Base-by-base conservation (phyloP, 192 early-diverging fungal species). In the Podochytrium sp. region DNA sequence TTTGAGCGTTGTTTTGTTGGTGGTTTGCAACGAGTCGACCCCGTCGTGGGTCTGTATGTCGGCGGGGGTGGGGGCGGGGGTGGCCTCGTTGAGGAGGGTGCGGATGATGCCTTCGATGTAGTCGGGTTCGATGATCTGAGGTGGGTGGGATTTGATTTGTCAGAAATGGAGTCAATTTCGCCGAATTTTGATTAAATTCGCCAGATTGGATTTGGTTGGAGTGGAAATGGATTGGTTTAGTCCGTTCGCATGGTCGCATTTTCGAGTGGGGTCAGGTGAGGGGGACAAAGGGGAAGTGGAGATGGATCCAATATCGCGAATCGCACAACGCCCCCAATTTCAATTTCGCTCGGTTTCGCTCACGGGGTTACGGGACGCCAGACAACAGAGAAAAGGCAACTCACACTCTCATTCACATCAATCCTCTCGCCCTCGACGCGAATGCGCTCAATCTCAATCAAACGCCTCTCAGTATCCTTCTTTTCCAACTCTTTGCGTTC, bases 31-130 rank as follows among this genome's bases (percentile, higher is more conserved):
- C 18, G 74, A 34, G 16, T 40, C 59, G 65, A 78, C 83, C 7
- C 77, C 85, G 35, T 86, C 82, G 1, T 52, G 29, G 1, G 76
- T 40, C 16, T 57, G 14, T 56, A 86, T 84, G 60, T 86, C 82
- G n/a, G 82, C 82, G 4, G 85, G 85, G 0, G 65, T 57, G 12
- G 81, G 80, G 25, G 84, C 65, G 6, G 64, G 20, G 29, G 81
- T 75, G 23, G n/a, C 32, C 62, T 86, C 85, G 29, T 70, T 51
- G 32, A 73, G 60, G 1, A 86, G 77, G 25, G 79, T 81, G 29
- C 73, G 55, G 49, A 80, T 83, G 2, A 86, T 33, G 20, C 78
- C 85, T 1, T 51, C 53, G 3, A 84, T 68, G 65, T 84, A 86
- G 37, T 86, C 85, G 1, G 77, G 76, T 32, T 80, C 75, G 50